Base-by-base conservation (phyloP, 257 asterid species). In the Lycium barbarum region DNA sequence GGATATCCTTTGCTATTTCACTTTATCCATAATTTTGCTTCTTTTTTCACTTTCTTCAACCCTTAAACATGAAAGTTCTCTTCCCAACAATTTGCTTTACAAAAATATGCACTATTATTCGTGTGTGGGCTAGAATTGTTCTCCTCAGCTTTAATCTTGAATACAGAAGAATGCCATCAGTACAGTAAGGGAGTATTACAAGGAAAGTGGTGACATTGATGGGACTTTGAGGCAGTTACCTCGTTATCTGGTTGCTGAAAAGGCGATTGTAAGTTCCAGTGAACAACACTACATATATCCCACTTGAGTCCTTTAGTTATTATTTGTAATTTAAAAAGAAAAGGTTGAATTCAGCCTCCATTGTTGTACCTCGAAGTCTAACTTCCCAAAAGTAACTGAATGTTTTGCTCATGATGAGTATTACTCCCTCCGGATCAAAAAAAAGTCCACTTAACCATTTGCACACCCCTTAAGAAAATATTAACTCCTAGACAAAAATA, bases 141-240 rank as follows among this genome's bases (percentile, higher is more conserved):
- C 83, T 91, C 83, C 92, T 93, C 92, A 90, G 88, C 94, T 87
- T 86, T 59, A 83, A 88, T 84, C 82, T 83, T 90, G 89, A 84
- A 84, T 87, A 96, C 99, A 96, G 83, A 96, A 86, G 89, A 98
- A 95, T 40, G 93, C 81, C 86, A 91, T 91, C 82, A 90, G 88
- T 80, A 87, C 66, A 65, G 85, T 89, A 84, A 88, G 99, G 88
- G 98, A 96, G 84, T 93, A 92, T 90, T 95, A 93, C 85, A 93
- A 91, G 88, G 95, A 93, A 91, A 93, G 91, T 83, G 92, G 97
- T 18, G 97, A 96, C 85, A 84, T 91, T 53, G 97, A 93, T 85
- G 98, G 97, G 85, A 93, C 99, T 61, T 87, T 96, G 58, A 91
- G 92, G 90, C 99, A 93, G 89, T 91, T 96, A 84, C 98, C 99